phyloP scores from a whole-genome alignment of 768 basidiomycete species.

The Pleurotus tuoliensis region DNA sequence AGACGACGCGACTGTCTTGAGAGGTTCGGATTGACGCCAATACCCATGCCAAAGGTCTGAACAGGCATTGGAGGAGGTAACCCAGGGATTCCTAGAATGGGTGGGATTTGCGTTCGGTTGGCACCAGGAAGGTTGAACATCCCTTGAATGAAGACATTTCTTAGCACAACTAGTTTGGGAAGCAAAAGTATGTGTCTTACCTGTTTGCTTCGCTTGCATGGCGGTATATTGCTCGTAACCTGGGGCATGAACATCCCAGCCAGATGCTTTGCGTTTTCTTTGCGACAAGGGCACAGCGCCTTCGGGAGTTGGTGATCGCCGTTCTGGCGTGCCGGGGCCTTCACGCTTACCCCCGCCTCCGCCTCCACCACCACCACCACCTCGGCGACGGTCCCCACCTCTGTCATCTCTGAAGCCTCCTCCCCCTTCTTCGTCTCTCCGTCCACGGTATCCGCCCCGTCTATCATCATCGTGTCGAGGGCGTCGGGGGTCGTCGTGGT shows the following conservation, averaged over 20 bases:
- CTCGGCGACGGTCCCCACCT: slow-evolving; percentile 34
- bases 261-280: slow-evolving; percentile 82
- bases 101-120: slow-evolving; percentile 83
- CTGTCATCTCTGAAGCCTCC: slow-evolving; percentile 32
- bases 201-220: slow-evolving; percentile 97
- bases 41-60: slow-evolving; percentile 82
- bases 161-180: slow-evolving; percentile 6
- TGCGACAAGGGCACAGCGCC: slow-evolving; percentile 79
- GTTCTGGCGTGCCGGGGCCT: slow-evolving; percentile 66
- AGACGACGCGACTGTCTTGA: slow-evolving; percentile 92
- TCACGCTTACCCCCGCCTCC: slow-evolving; percentile 49
- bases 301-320: slow-evolving; percentile 88
- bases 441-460: slow-evolving; percentile 38
- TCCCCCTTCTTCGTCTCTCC: slow-evolving; percentile 32
- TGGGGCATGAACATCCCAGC: slow-evolving; percentile 95
- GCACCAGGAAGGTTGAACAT: slow-evolving; percentile 96
- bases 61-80: slow-evolving; percentile 82
- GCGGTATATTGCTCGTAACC: slow-evolving; percentile 95
- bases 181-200: slow-evolving; percentile 35
- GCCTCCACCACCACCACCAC: slow-evolving; percentile 31
- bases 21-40: slow-evolving; percentile 82
- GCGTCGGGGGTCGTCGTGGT: slow-evolving; percentile 43
- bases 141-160: slow-evolving; percentile 41
- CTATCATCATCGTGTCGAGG: slow-evolving; percentile 46
- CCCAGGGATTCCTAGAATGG: slow-evolving; percentile 77